Evolutionary conservation across 495 filamentous ascomycete genomes (phyloP), one percentile per base, ranked within the genome.

Genomic region (Xylaria telfairii): DNA sequence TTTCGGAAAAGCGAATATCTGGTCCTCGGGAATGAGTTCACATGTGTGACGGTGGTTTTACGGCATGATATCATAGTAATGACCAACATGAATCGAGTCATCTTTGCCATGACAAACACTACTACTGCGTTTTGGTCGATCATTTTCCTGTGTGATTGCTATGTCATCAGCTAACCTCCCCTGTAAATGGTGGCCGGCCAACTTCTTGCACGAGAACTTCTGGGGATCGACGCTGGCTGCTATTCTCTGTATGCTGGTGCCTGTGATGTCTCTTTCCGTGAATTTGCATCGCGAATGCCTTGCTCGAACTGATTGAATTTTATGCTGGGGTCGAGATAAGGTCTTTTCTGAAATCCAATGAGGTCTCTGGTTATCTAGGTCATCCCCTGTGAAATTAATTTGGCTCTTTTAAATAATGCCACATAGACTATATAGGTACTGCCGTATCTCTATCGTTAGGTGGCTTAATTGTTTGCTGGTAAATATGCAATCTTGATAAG

Each of bases 31-130:
- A 74, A 77, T 75, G 76, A 71, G 71, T 75, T 74, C 62, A 59
- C 61, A 66, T 76, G 70, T 70, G 75, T 77, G 76, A 75, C 61
- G 68, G 60, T 71, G 71, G 76, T 72, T 71, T 74, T 75, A 72
- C 72, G 73, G 75, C 65, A 75, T 74, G 75, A 72, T 75, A 71
- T 70, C 69, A 71, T 71, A 72, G 74, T 78, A 78, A 78, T 76
- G 76, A 78, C 74, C 74, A 73, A 51, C 26, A 75, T 67, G 71
- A 78, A 78, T 78, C 24, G 51, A 78, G 73, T 75, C 76, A 73
- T 75, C 67, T 70, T 70, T 73, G 67, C 73, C 73, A 75, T 68
- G 71, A 74, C 63, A 51, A 30, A 34, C 46, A 61, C 8, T 28
- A n/a, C 4, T 24, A 42, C 19, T 30, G 44, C 26, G 19, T 60